phyloP scores from a whole-genome alignment of 1,139 yeast genomes.

The Petasospora fabianii region DNA sequence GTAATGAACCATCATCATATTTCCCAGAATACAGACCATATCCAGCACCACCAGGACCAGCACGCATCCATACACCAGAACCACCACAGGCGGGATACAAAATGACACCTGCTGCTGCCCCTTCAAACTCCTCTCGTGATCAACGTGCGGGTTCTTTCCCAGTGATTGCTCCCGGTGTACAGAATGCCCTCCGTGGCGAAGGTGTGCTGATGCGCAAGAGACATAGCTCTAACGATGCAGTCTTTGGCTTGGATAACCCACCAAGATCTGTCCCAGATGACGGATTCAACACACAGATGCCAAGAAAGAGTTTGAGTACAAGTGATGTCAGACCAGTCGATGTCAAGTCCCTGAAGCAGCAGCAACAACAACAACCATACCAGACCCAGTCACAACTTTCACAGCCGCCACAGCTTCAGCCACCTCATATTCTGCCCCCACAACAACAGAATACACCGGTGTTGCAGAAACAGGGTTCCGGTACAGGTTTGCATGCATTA shows the following conservation, averaged over 20 bases:
- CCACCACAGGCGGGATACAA: constrained; percentile 7
- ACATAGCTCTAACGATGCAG: constrained; percentile 25
- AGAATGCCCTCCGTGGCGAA: constrained; percentile 16
- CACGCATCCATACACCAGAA: constrained; percentile 15
- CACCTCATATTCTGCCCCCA: too few species aligned
- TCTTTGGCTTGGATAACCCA: constrained; percentile 21
- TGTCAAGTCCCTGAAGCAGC: neutral
- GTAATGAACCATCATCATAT: constrained; percentile 9
- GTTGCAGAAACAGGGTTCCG: constrained; percentile 6
- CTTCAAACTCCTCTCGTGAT: constrained; percentile 16
- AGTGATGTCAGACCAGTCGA: constrained; percentile 6
- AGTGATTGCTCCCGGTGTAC: constrained; percentile 17
- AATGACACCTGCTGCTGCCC: constrained; percentile 9
- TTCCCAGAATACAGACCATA: constrained; percentile 20
- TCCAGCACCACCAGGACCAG: too few species aligned
- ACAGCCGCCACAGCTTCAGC: neutral
- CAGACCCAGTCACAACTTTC: neutral
- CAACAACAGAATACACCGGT: too few species aligned
- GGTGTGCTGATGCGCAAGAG: constrained; percentile 20
- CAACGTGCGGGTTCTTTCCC: constrained; percentile 26
- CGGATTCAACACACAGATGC: constrained; percentile 8
- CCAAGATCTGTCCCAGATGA: constrained; percentile 31
- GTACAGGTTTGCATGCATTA: constrained; percentile 26
- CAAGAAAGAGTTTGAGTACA: constrained; percentile 15
- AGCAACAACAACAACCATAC: neutral